Percentiles rank a stretch among this genome's conserved stretches.
Evolutionary conservation across 1,139 yeast species (phyloP).

Genomic region (Blastobotrys buckinghamii): DNA sequence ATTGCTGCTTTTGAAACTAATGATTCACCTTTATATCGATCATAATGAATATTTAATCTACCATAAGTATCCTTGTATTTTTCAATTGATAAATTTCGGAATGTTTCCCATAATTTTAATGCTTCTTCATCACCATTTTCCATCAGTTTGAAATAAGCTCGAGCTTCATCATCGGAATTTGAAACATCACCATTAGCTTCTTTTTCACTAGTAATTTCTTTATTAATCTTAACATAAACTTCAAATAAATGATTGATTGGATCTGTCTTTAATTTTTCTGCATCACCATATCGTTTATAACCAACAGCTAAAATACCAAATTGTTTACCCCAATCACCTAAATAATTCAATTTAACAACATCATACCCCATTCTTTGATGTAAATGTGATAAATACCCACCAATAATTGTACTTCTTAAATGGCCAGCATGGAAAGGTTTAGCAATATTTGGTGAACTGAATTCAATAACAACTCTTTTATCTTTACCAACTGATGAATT

Average conservation of each 20-base stretch:
- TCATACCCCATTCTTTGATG: slow-evolving; percentile 90
- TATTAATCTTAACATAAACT: slow-evolving; percentile 83
- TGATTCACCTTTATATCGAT: slow-evolving; percentile 91
- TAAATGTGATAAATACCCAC: slow-evolving; percentile 90
- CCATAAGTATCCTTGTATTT: slow-evolving; percentile 84
- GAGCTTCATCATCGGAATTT: slow-evolving; percentile 75
- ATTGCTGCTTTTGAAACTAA: slow-evolving; percentile 76
- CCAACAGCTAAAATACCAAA: slow-evolving; percentile 96
- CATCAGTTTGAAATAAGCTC: slow-evolving; percentile 83
- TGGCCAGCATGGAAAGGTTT: slow-evolving; percentile 99
- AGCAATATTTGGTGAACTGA: slow-evolving; percentile 97
- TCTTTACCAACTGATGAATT: slow-evolving; percentile 66
- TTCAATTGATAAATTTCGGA: slow-evolving; percentile 84
- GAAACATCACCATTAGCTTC: slow-evolving; percentile 42
- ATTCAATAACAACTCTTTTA: slow-evolving; percentile 75
- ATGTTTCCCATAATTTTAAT: slow-evolving; percentile 72
- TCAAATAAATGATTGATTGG: slow-evolving; percentile 95
- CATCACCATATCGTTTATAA: slow-evolving; percentile 76
- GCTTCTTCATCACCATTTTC: slow-evolving; percentile 90
- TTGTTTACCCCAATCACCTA: slow-evolving; percentile 99
- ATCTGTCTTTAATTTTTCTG: slow-evolving; percentile 61
- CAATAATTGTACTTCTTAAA: slow-evolving; percentile 94
- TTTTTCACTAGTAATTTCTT: slow-evolving; percentile 73
- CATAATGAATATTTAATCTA: slow-evolving; percentile 84
- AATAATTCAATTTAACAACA: slow-evolving; percentile 83